phyloP scores from a whole-genome alignment of 1,284 basidiomycete genomes.

The Kwoniella shivajii region DNA sequence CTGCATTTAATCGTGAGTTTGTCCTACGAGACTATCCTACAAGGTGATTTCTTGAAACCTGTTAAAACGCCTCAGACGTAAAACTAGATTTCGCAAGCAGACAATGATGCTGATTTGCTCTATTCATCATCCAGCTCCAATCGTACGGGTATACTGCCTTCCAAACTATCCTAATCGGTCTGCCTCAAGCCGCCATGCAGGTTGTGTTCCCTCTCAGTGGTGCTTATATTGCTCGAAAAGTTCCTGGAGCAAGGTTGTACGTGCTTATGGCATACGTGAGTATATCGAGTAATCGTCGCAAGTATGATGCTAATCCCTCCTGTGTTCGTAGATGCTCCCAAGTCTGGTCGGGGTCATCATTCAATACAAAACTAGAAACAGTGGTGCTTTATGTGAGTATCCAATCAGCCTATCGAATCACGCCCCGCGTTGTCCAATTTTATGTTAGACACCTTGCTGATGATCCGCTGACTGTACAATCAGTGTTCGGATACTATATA shows the following conservation, averaged over 20 bases:
- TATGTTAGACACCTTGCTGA: too few relatives aligned
- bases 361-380: conserved; percentile 24
- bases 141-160: conserved; percentile 40
- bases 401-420: neutral
- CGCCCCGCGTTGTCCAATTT: too few relatives aligned
- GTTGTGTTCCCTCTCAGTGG: conserved; percentile 37
- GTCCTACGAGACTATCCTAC: neutral
- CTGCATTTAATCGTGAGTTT: conserved; percentile 24
- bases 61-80: neutral
- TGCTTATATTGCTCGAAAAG: conserved; percentile 33
- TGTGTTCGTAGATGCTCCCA: conserved; percentile 26
- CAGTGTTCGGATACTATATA: conserved; percentile 43
- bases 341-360: conserved; percentile 27
- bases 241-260: conserved; percentile 22
- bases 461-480: conserved; percentile 5
- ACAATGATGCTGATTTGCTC: too few relatives aligned
- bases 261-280: conserved; percentile 27
- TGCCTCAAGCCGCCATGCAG: conserved; percentile 38
- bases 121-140: conserved; percentile 23
- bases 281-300: neutral
- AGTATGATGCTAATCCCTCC: neutral
- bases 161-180: conserved; percentile 41
- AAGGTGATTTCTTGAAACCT: neutral
- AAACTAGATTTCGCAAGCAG: too few relatives aligned
- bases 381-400: conserved; percentile 32